Conservation (phyloP, 2,329 filamentous ascomycete species). For the Bisporella sp. region DNA sequence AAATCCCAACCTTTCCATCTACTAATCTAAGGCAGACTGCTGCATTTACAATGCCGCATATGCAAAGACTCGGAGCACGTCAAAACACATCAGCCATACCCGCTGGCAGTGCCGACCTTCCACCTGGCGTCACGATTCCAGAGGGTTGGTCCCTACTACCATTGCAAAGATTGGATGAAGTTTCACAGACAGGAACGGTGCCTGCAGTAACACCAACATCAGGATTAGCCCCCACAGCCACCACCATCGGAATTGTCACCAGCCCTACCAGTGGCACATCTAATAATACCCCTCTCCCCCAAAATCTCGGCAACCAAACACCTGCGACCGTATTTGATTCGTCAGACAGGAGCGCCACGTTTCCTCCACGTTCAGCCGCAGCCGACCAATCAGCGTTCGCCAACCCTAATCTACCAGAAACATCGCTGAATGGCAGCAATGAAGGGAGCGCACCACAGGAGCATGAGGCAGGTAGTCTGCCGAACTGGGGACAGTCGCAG, state of each 20-base stretch:
- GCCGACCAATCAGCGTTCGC: constrained; percentile 16
- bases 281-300: constrained; percentile 21
- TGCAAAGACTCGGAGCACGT: constrained; percentile 39
- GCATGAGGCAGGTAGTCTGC: no score
- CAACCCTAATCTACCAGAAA: constrained; percentile 3
- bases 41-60: constrained; percentile 19
- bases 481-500: constrained; percentile 20
- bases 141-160: constrained; percentile 59
- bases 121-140: constrained; percentile 56
- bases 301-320: constrained; percentile 14
- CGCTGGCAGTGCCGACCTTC: constrained; percentile 53
- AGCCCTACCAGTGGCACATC: constrained; percentile 18
- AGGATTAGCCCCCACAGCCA: constrained; percentile 19
- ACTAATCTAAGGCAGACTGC: constrained; percentile 4
- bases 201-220: constrained; percentile 13
- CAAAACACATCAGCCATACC: constrained; percentile 45
- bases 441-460: no score
- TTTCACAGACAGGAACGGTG: constrained; percentile 12
- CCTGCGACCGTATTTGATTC: constrained; percentile 21
- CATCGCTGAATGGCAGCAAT: constrained; percentile 2
- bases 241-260: constrained; percentile 12
- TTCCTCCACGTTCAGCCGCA: constrained; percentile 17
- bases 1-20: constrained; percentile 14
- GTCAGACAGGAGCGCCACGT: constrained; percentile 18
- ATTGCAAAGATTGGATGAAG: constrained; percentile 39